Conservation (phyloP, 768 basidiomycete species). For the Leccinum fibrillosum region DNA sequence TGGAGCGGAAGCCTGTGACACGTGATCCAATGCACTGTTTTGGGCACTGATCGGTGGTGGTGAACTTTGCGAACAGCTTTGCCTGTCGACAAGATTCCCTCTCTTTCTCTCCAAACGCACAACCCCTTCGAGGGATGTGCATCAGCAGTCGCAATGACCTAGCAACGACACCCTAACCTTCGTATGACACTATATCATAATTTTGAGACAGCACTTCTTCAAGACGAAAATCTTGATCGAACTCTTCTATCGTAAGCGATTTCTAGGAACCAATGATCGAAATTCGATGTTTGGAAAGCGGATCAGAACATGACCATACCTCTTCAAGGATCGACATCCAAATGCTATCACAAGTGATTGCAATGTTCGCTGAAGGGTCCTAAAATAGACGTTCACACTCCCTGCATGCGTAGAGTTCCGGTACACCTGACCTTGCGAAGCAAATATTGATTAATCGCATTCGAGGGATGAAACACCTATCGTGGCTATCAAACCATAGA, state of each 20-base stretch:
- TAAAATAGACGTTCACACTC: background rate
- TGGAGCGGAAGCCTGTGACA: too few relatives aligned
- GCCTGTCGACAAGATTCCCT: background rate
- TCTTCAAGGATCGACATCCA: constrained; percentile 10
- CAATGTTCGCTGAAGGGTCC: constrained; percentile 4
- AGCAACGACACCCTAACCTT: background rate
- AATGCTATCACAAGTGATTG: constrained; percentile 5
- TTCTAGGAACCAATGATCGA: too few relatives aligned
- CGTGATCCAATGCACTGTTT: too few relatives aligned
- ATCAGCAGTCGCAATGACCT: background rate
- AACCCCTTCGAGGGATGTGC: background rate
- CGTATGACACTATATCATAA: background rate
- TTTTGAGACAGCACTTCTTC: background rate
- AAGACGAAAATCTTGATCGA: background rate
- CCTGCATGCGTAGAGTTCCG: too few relatives aligned
- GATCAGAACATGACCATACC: background rate
- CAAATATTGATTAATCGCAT: constrained; percentile 6
- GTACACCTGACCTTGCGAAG: background rate
- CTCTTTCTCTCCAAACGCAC: constrained; percentile 1
- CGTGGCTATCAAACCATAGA: background rate
- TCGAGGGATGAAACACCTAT: constrained; percentile 3
- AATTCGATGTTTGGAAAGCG: too few relatives aligned
- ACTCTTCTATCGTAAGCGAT: too few relatives aligned
- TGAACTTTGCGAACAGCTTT: background rate
- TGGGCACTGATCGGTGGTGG: background rate